Percentiles rank a stretch among this genome's conserved stretches.
These are phyloP conservation scores for Nothophytophthora sp. DNA, from an alignment of 352 stramenopile species.

Conservation along the genomic window DNA sequence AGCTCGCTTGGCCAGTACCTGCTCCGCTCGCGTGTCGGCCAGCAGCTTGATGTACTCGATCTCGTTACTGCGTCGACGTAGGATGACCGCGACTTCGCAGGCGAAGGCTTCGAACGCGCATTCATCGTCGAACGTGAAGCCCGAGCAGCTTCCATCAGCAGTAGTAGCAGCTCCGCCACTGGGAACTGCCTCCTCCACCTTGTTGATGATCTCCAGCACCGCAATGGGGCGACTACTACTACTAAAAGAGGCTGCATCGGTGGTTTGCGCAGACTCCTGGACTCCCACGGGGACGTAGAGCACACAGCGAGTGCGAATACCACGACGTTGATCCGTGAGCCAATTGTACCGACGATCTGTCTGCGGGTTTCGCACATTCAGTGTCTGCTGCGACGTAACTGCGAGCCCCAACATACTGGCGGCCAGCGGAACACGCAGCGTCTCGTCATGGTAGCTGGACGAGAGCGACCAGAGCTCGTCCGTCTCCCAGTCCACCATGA, in stretches of 20 bases:
- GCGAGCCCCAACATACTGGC: slow-evolving; percentile 64
- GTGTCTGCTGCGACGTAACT: slow-evolving; percentile 54
- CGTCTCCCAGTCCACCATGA: slow-evolving; percentile 86
- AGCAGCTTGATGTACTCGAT: slow-evolving; percentile 91
- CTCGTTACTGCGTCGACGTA: slow-evolving; percentile 82
- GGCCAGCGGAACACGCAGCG: slow-evolving; percentile 59
- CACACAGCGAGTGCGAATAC: slow-evolving; percentile 68
- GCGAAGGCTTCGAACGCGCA: slow-evolving; percentile 86
- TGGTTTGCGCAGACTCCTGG: slow-evolving; percentile 38
- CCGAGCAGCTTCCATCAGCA: slow-evolving; percentile 5
- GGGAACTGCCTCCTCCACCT: slow-evolving; percentile 45
- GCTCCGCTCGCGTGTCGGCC: slow-evolving; percentile 72
- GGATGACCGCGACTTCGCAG: slow-evolving; percentile 83
- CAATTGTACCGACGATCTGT: slow-evolving; percentile 57
- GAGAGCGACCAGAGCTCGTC: slow-evolving; percentile 83
- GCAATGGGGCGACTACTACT: slow-evolving; percentile 67
- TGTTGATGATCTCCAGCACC: slow-evolving; percentile 91
- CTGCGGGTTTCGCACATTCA: slow-evolving; percentile 75
- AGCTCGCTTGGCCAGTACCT: slow-evolving; percentile 67
- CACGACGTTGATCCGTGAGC: slow-evolving; percentile 53
- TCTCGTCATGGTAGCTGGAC: slow-evolving; percentile 74
- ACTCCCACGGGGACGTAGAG: slow-evolving; percentile 87
- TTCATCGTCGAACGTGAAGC: slow-evolving; percentile 86
- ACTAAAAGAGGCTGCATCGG: slow-evolving; percentile 22
- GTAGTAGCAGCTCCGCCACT: slow-evolving; percentile 19